Base-by-base conservation (phyloP, 73 alveolate genomes). In the Stentor roeselii region DNA sequence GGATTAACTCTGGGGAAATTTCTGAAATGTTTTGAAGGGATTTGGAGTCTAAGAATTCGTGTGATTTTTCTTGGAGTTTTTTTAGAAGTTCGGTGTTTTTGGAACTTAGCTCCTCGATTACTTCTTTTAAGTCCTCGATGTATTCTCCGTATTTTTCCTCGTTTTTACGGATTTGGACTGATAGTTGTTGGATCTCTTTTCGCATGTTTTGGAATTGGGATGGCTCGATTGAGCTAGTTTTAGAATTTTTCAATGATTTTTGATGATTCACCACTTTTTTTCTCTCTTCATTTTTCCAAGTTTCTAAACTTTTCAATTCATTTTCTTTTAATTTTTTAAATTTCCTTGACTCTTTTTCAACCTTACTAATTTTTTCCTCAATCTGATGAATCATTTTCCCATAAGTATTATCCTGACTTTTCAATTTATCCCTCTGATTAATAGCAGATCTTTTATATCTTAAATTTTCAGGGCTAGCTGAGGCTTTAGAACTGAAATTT, bases 121-220 rank as follows among this genome's bases (percentile, higher is more conserved):
- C 92, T 78, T 95, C 91, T 88, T 94, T 94, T 75, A 94, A 78
- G 75, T 97, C 92, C 74, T 94, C 99, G 82, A 87, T 87, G 3
- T 95, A 92, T 60, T 92, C 86, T 86, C 93, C 94, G 90, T 93
- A 92, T 67, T 95, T 93, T 83, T 94, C 89, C 42, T 96, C 98
- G 83, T 93, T 94, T 34, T 84, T 83, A 84, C 90, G 94, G 82
- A 86, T 78, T 36, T 92, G 96, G 84, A 94, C 98, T 86, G 87
- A 90, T 50, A 93, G 85, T 87, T 94, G 84, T 90, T 89, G 67
- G n/a, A 91, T 76, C 75, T 92, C 89, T 75, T 93, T 91, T 87
- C 91, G 94, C 75, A 96, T 85, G 84, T 78, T 82, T 84, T 96
- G 98, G 27, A 94, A 90, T 89, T 96, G 98, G 89, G 92, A 96